Conservation (phyloP, 495 filamentous ascomycete species). For the Aspergillus asperescens region DNA sequence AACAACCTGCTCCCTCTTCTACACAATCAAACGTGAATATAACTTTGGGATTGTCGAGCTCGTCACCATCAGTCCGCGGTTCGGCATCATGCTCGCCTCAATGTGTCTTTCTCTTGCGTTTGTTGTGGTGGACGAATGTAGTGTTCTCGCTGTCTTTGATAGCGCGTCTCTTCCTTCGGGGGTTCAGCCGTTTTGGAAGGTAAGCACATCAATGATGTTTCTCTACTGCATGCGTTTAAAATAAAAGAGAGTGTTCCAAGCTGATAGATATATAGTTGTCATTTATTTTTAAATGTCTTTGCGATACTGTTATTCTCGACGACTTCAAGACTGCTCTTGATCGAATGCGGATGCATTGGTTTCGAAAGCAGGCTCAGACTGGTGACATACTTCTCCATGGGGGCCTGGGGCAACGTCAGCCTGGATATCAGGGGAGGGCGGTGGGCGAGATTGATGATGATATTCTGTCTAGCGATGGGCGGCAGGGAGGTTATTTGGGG, state of each 20-base stretch:
- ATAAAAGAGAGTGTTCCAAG: too few relatives aligned
- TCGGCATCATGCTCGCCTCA: slow-evolving; percentile 50
- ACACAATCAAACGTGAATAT: slow-evolving; percentile 50
- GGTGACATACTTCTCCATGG: slow-evolving; percentile 15
- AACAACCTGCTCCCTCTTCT: slow-evolving; percentile 47
- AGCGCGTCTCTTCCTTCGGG: slow-evolving; percentile 27
- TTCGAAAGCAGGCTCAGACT: slow-evolving; percentile 17
- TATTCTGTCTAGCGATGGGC: not conserved
- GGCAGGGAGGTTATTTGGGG: not conserved
- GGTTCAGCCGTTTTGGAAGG: slow-evolving; percentile 42
- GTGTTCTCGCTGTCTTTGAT: slow-evolving; percentile 28
- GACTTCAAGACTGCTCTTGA: slow-evolving; percentile 59
- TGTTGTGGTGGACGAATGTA: slow-evolving; percentile 45
- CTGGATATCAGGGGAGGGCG: not conserved
- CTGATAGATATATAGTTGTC: slow-evolving; percentile 28
- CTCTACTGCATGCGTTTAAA: too few relatives aligned
- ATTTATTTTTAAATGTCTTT: slow-evolving; percentile 57
- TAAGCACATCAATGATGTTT: too few relatives aligned
- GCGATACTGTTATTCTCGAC: slow-evolving; percentile 54
- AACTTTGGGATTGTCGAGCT: slow-evolving; percentile 45
- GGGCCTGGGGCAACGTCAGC: not conserved
- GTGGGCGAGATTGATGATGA: slow-evolving; percentile 1
- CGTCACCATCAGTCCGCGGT: slow-evolving; percentile 47
- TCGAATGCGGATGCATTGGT: slow-evolving; percentile 23
- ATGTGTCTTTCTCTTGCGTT: slow-evolving; percentile 53